phyloP scores from a whole-genome alignment of 768 basidiomycete genomes.

The Mrakia gelida region DNA sequence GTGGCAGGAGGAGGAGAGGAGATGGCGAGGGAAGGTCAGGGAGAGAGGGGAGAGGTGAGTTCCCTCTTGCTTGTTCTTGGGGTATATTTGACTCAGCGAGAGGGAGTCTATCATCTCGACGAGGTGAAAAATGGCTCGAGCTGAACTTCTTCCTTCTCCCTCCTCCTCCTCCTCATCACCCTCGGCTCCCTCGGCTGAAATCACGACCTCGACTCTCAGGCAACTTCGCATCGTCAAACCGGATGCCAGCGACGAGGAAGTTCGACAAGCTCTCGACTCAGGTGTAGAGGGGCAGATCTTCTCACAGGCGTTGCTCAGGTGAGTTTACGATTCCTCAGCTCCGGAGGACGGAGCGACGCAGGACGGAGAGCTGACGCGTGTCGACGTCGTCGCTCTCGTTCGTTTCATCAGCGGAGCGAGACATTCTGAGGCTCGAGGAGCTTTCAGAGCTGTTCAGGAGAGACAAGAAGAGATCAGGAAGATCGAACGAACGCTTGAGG shows the following conservation, averaged over 20 bases:
- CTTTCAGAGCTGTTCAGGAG: conserved; percentile 5
- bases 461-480: conserved; percentile 4
- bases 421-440: conserved; percentile 1
- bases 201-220: not conserved
- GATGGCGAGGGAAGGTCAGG: conserved; percentile 7
- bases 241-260: not conserved
- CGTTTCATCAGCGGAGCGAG: not conserved
- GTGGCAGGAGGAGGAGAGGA: conserved; percentile 16
- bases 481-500: conserved; percentile 8
- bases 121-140: not conserved
- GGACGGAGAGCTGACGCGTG: not conserved
- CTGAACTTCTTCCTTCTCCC: not conserved
- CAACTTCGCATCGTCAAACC: conserved; percentile 16
- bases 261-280: not conserved
- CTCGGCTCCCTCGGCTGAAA: not conserved
- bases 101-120: not conserved
- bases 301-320: conserved; percentile 14
- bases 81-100: not conserved
- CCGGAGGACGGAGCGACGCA: not conserved
- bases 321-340: not conserved
- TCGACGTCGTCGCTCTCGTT: not conserved
- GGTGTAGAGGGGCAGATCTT: conserved; percentile 8
- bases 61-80: not conserved
- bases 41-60: conserved; percentile 13
- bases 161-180: too few relatives aligned